Evolutionary conservation across 805 yeast genomes (phyloP).

Genomic region (Citeromyces matritensis): DNA sequence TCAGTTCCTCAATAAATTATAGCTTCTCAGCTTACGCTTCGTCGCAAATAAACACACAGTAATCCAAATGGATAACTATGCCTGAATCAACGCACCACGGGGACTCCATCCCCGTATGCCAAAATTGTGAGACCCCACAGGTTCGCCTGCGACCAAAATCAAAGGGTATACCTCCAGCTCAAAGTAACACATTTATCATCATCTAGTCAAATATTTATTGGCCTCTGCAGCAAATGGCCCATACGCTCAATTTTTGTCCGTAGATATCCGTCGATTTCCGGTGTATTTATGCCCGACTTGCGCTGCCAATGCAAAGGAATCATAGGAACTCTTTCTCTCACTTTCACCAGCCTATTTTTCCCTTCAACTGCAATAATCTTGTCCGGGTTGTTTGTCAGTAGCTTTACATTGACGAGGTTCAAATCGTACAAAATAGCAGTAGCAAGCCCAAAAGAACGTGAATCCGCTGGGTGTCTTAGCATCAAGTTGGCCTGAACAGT

Average conservation of each 20-base stretch:
- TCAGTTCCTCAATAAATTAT: no score
- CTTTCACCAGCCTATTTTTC: slow-evolving; percentile 54
- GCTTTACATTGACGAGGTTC: slow-evolving; percentile 53
- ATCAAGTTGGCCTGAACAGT: slow-evolving; percentile 92
- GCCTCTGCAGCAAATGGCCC: slow-evolving; percentile 77
- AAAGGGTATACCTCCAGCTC: no score
- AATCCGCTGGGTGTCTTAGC: slow-evolving; percentile 95
- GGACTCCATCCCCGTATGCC: no score
- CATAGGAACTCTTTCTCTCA: slow-evolving; percentile 90
- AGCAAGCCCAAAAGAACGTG: slow-evolving; percentile 85
- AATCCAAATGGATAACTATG: no score
- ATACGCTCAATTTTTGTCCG: slow-evolving; percentile 90
- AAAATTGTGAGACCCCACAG: no score
- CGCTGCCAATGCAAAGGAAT: slow-evolving; percentile 85
- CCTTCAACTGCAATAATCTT: slow-evolving; percentile 94
- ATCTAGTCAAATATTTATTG: slow-evolving; percentile 8
- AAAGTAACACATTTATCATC: no score
- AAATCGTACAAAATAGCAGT: slow-evolving; percentile 84
- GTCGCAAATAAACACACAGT: no score
- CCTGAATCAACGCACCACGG: no score
- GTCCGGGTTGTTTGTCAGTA: slow-evolving; percentile 92
- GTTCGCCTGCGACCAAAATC: no score
- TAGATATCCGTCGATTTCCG: slow-evolving; percentile 85
- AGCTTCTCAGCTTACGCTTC: no score
- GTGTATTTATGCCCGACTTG: slow-evolving; percentile 57